Conservation (phyloP, 2,329 filamentous ascomycete species). For the Lasiodiplodia hormozganensis region DNA sequence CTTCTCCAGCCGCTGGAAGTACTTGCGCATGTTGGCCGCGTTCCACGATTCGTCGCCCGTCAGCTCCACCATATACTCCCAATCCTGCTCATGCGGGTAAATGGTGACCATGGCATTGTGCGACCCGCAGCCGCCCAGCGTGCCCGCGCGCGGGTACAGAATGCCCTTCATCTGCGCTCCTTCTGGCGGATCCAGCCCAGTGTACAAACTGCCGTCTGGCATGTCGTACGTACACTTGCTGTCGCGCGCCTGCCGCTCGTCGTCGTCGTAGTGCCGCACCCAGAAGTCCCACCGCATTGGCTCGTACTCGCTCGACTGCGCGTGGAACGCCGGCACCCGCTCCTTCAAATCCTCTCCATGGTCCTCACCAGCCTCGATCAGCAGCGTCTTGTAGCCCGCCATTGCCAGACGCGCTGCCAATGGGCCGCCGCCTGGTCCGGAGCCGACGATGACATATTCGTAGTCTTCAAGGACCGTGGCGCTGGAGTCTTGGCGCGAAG, state of each 20-base stretch:
- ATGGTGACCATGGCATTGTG: constrained; percentile 69
- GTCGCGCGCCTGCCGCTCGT: constrained; percentile 61
- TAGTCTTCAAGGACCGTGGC: constrained; percentile 46
- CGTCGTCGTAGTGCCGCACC: constrained; percentile 65
- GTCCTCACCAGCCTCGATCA: constrained; percentile 68
- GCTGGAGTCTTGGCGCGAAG: neutral
- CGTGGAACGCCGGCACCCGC: constrained; percentile 62
- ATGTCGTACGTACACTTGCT: constrained; percentile 66
- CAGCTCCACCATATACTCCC: constrained; percentile 62
- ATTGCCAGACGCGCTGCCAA: constrained; percentile 65
- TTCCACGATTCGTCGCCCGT: constrained; percentile 68
- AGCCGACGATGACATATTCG: constrained; percentile 69
- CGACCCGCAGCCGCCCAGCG: constrained; percentile 64
- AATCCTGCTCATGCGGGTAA: constrained; percentile 66
- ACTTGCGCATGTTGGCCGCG: constrained; percentile 63
- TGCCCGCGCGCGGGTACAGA: constrained; percentile 64
- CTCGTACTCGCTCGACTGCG: constrained; percentile 61
- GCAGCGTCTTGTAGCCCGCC: constrained; percentile 65
- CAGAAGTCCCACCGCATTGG: constrained; percentile 69
- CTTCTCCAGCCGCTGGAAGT: constrained; percentile 62
- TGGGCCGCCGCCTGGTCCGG: constrained; percentile 65
- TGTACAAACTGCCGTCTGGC: constrained; percentile 59
- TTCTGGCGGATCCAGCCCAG: constrained; percentile 60
- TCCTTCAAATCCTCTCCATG: constrained; percentile 58
- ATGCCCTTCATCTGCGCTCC: constrained; percentile 62